Conservation (phyloP, 2,329 filamentous ascomycete species). For the Nemania sp. region DNA sequence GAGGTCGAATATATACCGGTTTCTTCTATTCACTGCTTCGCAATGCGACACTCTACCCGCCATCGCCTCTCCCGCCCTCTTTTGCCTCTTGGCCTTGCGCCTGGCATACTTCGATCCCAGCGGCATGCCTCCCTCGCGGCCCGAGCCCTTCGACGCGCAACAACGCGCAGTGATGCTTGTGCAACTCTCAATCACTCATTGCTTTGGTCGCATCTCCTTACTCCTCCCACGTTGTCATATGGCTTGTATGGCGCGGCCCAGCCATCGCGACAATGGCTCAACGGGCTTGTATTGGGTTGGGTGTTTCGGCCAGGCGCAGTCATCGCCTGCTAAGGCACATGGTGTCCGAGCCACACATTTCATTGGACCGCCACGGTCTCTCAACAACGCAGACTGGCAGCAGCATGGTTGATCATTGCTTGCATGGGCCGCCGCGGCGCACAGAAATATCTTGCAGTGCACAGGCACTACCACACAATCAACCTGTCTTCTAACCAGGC, state of each 20-base stretch:
- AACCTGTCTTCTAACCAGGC: neutral
- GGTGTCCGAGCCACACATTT: constrained; percentile 1
- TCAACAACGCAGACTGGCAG: constrained; percentile 7
- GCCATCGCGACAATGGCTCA: too few relatives aligned
- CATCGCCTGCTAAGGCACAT: constrained; percentile 5
- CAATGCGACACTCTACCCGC: constrained; percentile 13
- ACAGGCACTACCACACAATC: too few relatives aligned
- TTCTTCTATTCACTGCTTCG: constrained; percentile 1
- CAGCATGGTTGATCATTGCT: constrained; percentile 7
- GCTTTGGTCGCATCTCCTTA: too few relatives aligned
- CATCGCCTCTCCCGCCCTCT: too few relatives aligned
- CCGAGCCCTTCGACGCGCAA: too few relatives aligned
- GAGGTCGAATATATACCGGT: constrained; percentile 6
- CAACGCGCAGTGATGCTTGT: too few relatives aligned
- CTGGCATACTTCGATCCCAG: too few relatives aligned
- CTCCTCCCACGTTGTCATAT: too few relatives aligned
- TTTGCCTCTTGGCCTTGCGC: too few relatives aligned
- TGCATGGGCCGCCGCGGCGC: constrained; percentile 8
- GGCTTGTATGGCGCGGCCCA: too few relatives aligned
- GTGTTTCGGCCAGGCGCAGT: constrained; percentile 2
- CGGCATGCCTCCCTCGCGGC: too few relatives aligned
- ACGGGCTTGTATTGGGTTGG: neutral
- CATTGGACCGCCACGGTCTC: constrained; percentile 8
- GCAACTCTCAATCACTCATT: too few relatives aligned
- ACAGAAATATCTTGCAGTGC: neutral